A percentile compares a stretch with the other conserved stretches of the same genome.
These are phyloP conservation scores for Fagopyrum esculentum DNA, from an alignment of 148 eudicot species.

Conservation along the genomic window DNA sequence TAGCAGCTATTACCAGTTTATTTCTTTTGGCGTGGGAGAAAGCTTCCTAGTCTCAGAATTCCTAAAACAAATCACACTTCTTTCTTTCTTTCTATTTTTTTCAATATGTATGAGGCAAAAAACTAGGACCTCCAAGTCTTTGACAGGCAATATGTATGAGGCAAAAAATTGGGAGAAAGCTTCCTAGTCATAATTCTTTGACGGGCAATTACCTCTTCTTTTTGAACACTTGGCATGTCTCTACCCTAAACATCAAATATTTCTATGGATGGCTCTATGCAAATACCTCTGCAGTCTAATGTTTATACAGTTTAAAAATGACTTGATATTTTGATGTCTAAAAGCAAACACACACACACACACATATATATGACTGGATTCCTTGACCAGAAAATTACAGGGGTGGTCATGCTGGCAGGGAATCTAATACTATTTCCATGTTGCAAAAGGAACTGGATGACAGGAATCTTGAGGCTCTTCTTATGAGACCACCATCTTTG, in stretches of 20 bases:
- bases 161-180: not conserved
- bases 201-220: not conserved
- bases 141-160: not conserved
- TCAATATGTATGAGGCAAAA: not conserved
- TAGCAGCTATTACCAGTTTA: not conserved
- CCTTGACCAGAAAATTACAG: not conserved
- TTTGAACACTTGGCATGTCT: not conserved
- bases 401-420: conserved; percentile 20
- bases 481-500: conserved; percentile 31
- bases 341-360: not conserved
- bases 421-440: conserved; percentile 34
- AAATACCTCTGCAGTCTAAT: not conserved
- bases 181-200: no score
- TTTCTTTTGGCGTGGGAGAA: not conserved
- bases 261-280: not conserved
- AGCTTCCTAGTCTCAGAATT: not conserved
- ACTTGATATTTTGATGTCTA: not conserved
- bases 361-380: not conserved
- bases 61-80: not conserved
- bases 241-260: not conserved
- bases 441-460: conserved; percentile 43
- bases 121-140: not conserved
- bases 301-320: not conserved
- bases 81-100: not conserved
- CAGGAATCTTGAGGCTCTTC: conserved; percentile 26